Evolutionary conservation across 208 protist species (phyloP).

Genomic region (Zelonia costaricensis): DNA sequence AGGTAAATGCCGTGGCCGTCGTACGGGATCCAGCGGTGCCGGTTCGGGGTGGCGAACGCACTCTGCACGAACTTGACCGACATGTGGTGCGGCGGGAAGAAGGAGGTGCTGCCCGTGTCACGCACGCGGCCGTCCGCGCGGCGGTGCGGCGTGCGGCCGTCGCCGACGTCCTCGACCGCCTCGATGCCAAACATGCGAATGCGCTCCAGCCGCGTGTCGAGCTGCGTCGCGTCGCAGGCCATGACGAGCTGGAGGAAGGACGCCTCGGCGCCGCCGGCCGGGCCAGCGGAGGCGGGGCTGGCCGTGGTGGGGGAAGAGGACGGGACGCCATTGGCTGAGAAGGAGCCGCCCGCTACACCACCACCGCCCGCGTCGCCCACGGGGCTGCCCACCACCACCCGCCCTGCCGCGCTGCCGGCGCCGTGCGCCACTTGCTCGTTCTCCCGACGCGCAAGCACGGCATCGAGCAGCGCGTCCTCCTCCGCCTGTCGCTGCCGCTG

Average conservation of each 20-base stretch:
- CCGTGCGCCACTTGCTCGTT: constrained; percentile 6
- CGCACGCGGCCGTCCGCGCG: constrained; percentile 45
- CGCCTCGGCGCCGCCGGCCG: background rate
- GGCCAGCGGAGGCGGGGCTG: background rate
- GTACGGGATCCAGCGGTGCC: constrained; percentile 79
- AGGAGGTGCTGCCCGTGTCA: constrained; percentile 49
- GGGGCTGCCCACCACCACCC: background rate
- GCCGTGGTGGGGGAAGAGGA: background rate
- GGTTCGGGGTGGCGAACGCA: constrained; percentile 73
- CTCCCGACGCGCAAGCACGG: constrained; percentile 36
- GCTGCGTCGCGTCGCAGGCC: constrained; percentile 52
- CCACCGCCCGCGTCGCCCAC: no score
- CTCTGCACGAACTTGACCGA: constrained; percentile 52
- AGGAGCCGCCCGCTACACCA: no score
- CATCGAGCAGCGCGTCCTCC: constrained; percentile 77
- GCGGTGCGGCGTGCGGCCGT: constrained; percentile 50
- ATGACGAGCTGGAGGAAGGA: constrained; percentile 52
- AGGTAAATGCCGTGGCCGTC: constrained; percentile 62
- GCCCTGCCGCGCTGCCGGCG: background rate
- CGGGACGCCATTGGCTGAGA: no score
- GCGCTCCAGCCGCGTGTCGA: constrained; percentile 75
- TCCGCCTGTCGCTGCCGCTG: constrained; percentile 48
- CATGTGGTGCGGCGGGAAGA: constrained; percentile 65
- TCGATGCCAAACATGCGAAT: constrained; percentile 70
- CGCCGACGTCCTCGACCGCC: constrained; percentile 83